A percentile compares a stretch with the other conserved stretches of the same genome.
Conservation (phyloP, 2,329 filamentous ascomycete genomes). For the Monosporascus sp. region DNA sequence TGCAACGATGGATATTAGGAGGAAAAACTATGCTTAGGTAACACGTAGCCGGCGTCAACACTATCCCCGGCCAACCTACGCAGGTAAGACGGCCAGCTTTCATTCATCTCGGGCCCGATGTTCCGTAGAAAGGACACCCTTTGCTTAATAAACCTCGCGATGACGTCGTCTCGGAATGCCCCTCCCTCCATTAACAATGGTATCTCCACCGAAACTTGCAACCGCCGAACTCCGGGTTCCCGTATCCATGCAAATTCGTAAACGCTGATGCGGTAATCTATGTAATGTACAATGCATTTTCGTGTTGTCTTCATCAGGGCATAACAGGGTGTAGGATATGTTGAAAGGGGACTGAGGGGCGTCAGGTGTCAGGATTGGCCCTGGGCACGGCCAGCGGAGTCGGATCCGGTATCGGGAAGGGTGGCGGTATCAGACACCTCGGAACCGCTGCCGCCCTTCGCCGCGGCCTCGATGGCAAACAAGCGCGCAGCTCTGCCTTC, state of each 20-base stretch:
- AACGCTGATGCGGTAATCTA: not conserved
- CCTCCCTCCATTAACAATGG: not conserved
- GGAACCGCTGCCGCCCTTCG: conserved; percentile 16
- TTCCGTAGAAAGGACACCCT: too few relatives aligned
- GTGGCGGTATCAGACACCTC: conserved; percentile 21
- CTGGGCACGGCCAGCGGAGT: not conserved
- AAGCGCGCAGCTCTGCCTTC: conserved; percentile 29
- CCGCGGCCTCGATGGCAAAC: conserved; percentile 24
- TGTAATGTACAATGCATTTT: not conserved
- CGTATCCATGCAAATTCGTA: not conserved
- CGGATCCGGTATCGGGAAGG: conserved; percentile 11
- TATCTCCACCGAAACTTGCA: not conserved
- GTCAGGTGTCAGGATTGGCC: not conserved
- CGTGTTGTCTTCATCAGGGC: not conserved
- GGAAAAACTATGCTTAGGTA: too few relatives aligned
- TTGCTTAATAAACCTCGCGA: too few relatives aligned
- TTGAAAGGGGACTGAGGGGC: not conserved
- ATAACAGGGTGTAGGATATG: not conserved
- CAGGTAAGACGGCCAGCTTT: too few relatives aligned
- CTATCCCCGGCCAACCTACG: too few relatives aligned
- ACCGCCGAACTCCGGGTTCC: not conserved
- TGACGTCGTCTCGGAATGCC: too few relatives aligned
- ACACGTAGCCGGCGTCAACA: too few relatives aligned
- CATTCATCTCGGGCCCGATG: too few relatives aligned
- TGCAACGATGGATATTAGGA: too few relatives aligned